A percentile compares a stretch with the other conserved stretches of the same genome.
Conservation (phyloP, 106 monocot species). For the Platanthera guangdongensis region DNA sequence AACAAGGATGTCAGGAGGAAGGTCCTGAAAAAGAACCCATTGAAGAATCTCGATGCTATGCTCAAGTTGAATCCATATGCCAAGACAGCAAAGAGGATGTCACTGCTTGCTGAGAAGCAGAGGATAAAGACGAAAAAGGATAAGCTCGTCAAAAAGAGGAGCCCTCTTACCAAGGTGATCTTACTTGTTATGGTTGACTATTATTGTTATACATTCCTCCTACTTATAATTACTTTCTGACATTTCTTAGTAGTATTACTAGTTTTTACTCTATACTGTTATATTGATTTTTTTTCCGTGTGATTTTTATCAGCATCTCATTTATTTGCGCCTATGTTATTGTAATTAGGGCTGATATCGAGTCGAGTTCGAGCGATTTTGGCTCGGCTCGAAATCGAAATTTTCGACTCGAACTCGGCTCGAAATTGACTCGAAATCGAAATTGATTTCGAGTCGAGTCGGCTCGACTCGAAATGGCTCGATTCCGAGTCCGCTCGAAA, state of each 20-base stretch:
- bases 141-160: constrained; percentile 64
- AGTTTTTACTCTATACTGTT: not conserved
- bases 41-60: constrained; percentile 47
- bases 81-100: constrained; percentile 64
- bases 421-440: no score
- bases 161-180: constrained; percentile 33
- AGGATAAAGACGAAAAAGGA: constrained; percentile 60
- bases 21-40: constrained; percentile 58
- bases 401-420: no score
- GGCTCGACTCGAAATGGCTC: no score
- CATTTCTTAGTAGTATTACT: not conserved
- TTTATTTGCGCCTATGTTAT: no score
- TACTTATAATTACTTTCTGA: not conserved
- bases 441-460: no score
- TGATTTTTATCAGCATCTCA: not conserved
- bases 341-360: no score
- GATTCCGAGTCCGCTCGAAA: no score
- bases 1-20: constrained; percentile 45
- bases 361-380: no score
- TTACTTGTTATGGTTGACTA: not conserved
- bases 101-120: constrained; percentile 59
- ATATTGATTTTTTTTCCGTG: not conserved
- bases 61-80: constrained; percentile 66
- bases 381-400: no score
- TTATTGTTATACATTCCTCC: no score